phyloP scores from a whole-genome alignment of 2,329 filamentous ascomycete species.

The Xylariomycetidae sp. region DNA sequence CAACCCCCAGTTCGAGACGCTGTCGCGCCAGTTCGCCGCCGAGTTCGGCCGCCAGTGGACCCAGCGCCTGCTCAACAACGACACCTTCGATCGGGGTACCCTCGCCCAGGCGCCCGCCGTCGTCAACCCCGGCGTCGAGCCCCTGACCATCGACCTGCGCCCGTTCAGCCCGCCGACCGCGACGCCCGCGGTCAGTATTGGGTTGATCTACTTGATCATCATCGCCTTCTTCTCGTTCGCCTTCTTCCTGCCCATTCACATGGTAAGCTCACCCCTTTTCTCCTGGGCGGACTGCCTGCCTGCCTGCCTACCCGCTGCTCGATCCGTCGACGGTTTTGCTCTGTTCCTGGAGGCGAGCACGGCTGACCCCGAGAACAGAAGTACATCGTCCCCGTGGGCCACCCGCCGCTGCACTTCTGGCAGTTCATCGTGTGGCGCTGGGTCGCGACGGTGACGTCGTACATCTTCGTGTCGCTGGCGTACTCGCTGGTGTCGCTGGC shows the following conservation, averaged over 20 bases:
- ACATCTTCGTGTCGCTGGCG: constrained; percentile 55
- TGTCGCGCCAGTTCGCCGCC: constrained; percentile 40
- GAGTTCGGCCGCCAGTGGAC: constrained; percentile 43
- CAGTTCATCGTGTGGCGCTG: constrained; percentile 56
- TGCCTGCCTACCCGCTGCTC: too few species aligned
- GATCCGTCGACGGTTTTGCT: too few species aligned
- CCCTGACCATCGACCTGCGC: constrained; percentile 43
- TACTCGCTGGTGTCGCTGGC: constrained; percentile 59
- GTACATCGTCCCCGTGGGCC: constrained; percentile 47
- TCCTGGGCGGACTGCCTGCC: not conserved
- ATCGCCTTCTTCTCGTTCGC: constrained; percentile 60
- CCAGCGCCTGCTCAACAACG: constrained; percentile 33
- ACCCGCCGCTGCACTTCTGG: constrained; percentile 51
- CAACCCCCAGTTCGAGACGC: constrained; percentile 39
- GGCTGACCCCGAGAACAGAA: constrained; percentile 21
- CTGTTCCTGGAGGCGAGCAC: too few species aligned
- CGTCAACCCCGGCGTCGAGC: constrained; percentile 26
- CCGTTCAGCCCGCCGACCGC: constrained; percentile 50
- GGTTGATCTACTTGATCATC: constrained; percentile 62
- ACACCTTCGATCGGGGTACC: constrained; percentile 25
- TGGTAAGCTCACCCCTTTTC: constrained; percentile 23
- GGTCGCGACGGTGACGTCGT: constrained; percentile 47
- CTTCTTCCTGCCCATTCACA: constrained; percentile 59
- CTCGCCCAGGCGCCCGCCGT: constrained; percentile 22
- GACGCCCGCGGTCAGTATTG: constrained; percentile 54